phyloP scores from a whole-genome alignment of 1,284 basidiomycete species.

The Moniliophthora roreri region DNA sequence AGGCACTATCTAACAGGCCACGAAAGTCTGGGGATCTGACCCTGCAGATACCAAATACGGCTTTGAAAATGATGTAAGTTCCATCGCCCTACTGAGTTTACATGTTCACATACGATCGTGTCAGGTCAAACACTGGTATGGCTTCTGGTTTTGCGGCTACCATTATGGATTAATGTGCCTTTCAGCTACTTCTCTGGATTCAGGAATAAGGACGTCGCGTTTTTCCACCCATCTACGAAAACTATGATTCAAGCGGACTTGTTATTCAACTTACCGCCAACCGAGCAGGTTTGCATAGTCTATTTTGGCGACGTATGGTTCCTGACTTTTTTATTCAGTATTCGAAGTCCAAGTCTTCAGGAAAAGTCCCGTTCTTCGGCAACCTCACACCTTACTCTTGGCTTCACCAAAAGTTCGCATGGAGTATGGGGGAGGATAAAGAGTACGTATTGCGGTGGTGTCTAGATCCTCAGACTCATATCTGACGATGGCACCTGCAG shows the following conservation, averaged over 20 bases:
- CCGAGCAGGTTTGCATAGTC: conserved; percentile 67
- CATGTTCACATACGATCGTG: conserved; percentile 3
- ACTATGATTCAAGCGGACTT: conserved; percentile 76
- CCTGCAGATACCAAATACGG: conserved; percentile 68
- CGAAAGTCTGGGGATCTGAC: conserved; percentile 64
- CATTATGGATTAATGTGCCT: neutral
- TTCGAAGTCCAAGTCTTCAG: conserved; percentile 52
- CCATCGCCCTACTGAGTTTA: neutral
- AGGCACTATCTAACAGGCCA: too few species aligned
- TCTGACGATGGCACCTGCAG: conserved; percentile 33
- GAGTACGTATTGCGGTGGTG: conserved; percentile 42
- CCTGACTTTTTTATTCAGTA: conserved; percentile 20
- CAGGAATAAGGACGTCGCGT: conserved; percentile 23
- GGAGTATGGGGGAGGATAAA: conserved; percentile 54
- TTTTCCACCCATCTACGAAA: neutral
- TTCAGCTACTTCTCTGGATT: conserved; percentile 79
- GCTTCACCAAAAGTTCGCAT: conserved; percentile 58
- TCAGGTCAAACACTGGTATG: conserved; percentile 64
- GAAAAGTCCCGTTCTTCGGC: conserved; percentile 44
- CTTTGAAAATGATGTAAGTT: conserved; percentile 76
- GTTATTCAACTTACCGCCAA: conserved; percentile 85
- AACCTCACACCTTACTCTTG: conserved; percentile 58
- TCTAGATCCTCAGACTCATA: neutral
- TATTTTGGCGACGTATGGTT: neutral
- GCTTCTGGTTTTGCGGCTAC: neutral